Evolutionary conservation across 2,329 filamentous ascomycete genomes (phyloP), one percentile per base, ranked within the genome.

Genomic region (Colletotrichum truncatum): DNA sequence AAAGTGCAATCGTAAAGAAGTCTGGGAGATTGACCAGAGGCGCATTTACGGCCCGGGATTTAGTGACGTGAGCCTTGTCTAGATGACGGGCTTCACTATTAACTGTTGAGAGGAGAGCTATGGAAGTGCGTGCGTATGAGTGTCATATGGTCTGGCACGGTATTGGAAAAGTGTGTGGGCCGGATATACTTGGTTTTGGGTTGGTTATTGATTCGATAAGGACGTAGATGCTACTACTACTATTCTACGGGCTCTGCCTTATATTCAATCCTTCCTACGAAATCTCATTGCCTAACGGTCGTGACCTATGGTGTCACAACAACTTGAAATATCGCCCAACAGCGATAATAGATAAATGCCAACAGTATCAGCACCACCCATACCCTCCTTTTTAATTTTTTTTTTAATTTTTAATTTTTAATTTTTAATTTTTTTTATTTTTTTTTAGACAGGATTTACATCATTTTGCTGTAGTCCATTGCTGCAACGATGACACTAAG

Each of bases 31-130:
- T 28, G 57, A 66, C 36, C 57, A 66, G 57, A 66, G 51, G 45
- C 63, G 63, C 43, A 63, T 66, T 12, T 64, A 64, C 48, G 59
- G 64, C 46, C 52, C 59, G 48, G 59, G 64, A 38, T 66, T 66
- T 59, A 66, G 64, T 59, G 64, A 66, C 18, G 64, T 66, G 30
- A 66, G 61, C 52, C 64, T 66, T 18, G 64, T 66, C 64, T 66
- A 66, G 64, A 66, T 66, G 64, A 66, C 52, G 32, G 52, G 64
- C 36, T 49, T 34, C 25, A 34, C n/a, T 26, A 6, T n/a, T n/a
- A n/a, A n/a, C n/a, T n/a, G n/a, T n/a, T n/a, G n/a, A n/a, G n/a
- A n/a, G n/a, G n/a, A n/a, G n/a, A n/a, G n/a, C n/a, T n/a, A n/a
- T n/a, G n/a, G n/a, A n/a, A n/a, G 28, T 23, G 18, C 18, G 34